Evolutionary conservation across 306 rosid genomes (phyloP).

Genomic region (Oemleria cerasiformis): DNA sequence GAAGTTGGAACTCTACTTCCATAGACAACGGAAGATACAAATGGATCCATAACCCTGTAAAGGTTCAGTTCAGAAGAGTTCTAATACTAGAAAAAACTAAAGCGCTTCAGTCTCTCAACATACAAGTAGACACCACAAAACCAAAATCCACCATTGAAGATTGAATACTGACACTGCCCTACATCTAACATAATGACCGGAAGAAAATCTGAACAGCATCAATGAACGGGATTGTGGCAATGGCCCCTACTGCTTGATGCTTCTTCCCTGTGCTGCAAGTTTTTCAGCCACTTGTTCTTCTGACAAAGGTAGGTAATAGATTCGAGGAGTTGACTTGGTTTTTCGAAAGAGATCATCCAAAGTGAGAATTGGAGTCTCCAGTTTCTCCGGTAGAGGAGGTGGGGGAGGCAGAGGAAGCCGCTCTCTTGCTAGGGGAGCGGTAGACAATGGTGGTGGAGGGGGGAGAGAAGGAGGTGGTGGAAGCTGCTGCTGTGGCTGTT

Average conservation of each 20-base stretch:
- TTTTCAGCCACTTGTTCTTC: conserved; percentile 78
- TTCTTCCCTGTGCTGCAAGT: conserved; percentile 57
- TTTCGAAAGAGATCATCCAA: conserved; percentile 90
- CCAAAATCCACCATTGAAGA: conserved; percentile 26
- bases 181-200: conserved; percentile 31
- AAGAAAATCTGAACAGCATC: conserved; percentile 22
- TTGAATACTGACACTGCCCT: conserved; percentile 30
- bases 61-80: conserved; percentile 17
- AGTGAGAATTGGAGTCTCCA: conserved; percentile 78
- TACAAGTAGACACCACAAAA: neutral
- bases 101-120: neutral
- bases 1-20: neutral
- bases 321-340: conserved; percentile 86
- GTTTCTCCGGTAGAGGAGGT: conserved; percentile 64
- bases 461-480: conserved; percentile 40
- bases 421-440: conserved; percentile 60
- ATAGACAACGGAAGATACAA: conserved; percentile 3
- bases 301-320: conserved; percentile 87
- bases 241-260: conserved; percentile 32
- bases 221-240: conserved; percentile 22
- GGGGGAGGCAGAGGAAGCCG: conserved; percentile 79
- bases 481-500: conserved; percentile 31
- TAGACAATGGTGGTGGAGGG: conserved; percentile 54
- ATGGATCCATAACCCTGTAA: conserved; percentile 1
- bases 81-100: conserved; percentile 15